phyloP scores from a whole-genome alignment of 768 basidiomycete species.

The Trametes sanguinea region DNA sequence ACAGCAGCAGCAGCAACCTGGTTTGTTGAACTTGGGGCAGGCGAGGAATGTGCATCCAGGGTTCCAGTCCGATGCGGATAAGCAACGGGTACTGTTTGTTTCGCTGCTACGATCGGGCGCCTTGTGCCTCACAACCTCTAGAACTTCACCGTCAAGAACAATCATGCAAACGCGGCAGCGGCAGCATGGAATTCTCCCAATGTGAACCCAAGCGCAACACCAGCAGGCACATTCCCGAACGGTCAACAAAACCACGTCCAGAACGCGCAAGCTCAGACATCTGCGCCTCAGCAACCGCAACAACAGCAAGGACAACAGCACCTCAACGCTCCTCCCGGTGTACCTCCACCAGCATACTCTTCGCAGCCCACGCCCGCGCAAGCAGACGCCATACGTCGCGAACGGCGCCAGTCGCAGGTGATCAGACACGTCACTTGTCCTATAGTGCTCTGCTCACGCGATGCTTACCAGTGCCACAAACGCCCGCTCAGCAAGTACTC shows the following conservation, averaged over 20 bases:
- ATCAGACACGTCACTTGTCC: conserved; percentile 33
- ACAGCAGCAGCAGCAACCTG: conserved; percentile 51
- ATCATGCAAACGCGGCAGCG: conserved; percentile 25
- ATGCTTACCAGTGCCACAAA: conserved; percentile 66
- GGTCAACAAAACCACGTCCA: conserved; percentile 40
- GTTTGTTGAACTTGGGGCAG: conserved; percentile 59
- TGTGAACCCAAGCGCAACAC: conserved; percentile 42
- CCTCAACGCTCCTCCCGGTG: conserved; percentile 55
- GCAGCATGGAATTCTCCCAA: conserved; percentile 68
- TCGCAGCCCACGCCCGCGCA: conserved; percentile 37
- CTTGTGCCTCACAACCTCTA: conserved; percentile 12
- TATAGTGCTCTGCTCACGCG: conserved; percentile 37
- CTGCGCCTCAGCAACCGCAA: conserved; percentile 34
- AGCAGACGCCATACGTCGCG: conserved; percentile 32
- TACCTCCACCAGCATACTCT: conserved; percentile 43
- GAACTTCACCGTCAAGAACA: conserved; percentile 47
- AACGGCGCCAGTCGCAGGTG: conserved; percentile 35
- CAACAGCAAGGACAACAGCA: conserved; percentile 45
- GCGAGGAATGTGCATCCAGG: conserved; percentile 37
- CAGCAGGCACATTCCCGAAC: conserved; percentile 40
- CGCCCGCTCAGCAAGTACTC: conserved; percentile 91
- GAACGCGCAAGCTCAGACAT: conserved; percentile 23
- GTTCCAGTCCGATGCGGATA: conserved; percentile 67
- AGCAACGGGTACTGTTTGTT: conserved; percentile 59
- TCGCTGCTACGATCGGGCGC: not conserved